Evolutionary conservation across 495 filamentous ascomycete genomes (phyloP), one percentile per base, ranked within the genome.

Genomic region (Daldinia concentrica): DNA sequence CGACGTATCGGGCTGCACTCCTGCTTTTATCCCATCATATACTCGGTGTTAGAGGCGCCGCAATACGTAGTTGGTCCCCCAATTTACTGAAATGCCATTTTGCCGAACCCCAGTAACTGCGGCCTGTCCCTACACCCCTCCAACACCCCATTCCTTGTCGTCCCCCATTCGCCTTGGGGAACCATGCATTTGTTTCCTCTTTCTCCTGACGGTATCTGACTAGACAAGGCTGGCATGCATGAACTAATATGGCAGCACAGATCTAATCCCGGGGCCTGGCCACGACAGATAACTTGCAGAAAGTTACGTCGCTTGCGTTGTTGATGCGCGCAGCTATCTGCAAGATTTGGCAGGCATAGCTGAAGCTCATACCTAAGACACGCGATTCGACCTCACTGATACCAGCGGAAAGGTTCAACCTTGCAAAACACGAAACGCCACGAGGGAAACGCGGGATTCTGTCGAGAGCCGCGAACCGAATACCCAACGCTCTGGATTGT

Each of bases 201-300:
- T 61, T 69, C 58, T 64, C 62, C 68, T 73, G 71, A 69, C 71
- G 64, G 62, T 62, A 69, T 69, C 71, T 73, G 43, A 69, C 71
- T 69, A 73, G 71, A 65, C 71, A 69, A 73, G 71, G 71, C 71
- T 73, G 66, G 66, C 66, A 66, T 73, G 71, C 71, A 73, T 73
- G 66, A 66, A 73, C 71, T 73, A 73, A 73, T 66, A 73, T 66
- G 71, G 62, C 62, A 66, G 66, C 71, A 73, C 71, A 73, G 71
- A 73, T 69, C 70, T 45, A 69, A 65, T 12, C 66, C 71, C 34
- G 58, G 66, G 62, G 71, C 45, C 62, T 54, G 66, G 57, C 55
- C 66, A 69, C 71, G 43, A 66, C 71, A 73, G 62, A 69, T 73
- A 73, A 55, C 71, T 73, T 73, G 71, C 71, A 73, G 71, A 66